Evolutionary conservation across 192 early-diverging fungal species (phyloP).

Genomic region (Piromyces finnis): DNA sequence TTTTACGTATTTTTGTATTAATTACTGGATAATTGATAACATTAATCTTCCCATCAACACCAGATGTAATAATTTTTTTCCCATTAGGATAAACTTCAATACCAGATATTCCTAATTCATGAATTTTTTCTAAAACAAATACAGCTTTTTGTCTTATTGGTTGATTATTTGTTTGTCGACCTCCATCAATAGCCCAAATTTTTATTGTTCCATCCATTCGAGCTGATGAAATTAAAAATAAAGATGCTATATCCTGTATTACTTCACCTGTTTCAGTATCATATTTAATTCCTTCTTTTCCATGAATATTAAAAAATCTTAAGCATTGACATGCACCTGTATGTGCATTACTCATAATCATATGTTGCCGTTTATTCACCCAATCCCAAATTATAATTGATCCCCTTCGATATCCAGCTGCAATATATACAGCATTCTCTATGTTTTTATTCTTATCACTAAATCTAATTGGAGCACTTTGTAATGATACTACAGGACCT

Average conservation of each 20-base stretch:
- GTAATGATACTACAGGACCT: neutral
- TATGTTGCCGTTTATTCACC: neutral
- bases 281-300: neutral
- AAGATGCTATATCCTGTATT: neutral
- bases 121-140: neutral
- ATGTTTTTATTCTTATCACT: neutral
- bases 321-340: neutral
- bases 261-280: neutral
- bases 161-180: neutral
- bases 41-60: neutral
- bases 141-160: neutral
- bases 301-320: neutral
- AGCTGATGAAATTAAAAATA: neutral
- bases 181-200: neutral
- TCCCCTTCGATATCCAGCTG: neutral
- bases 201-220: neutral
- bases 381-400: neutral
- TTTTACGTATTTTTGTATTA: neutral
- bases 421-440: neutral
- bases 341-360: neutral
- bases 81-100: neutral
- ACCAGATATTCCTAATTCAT: neutral
- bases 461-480: neutral
- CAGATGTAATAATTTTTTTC: neutral
- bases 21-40: neutral